These are phyloP conservation scores for Geotrichum aggregatum DNA, from an alignment of 1,139 yeast genomes.

Conservation along the genomic window DNA sequence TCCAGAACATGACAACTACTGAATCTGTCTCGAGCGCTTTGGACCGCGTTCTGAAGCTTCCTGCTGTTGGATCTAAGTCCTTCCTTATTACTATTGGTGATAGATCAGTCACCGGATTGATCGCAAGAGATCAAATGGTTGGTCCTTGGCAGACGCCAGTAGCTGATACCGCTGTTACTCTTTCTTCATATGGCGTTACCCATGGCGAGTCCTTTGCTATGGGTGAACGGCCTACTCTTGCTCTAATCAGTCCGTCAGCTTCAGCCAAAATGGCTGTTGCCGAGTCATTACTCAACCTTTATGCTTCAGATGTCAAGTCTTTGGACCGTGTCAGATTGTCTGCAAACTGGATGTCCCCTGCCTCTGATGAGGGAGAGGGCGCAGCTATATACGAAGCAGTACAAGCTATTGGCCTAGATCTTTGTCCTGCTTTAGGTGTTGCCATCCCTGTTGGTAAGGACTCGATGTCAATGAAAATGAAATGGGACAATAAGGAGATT, in stretches of 20 bases:
- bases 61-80: slow-evolving; percentile 92
- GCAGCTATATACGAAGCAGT: slow-evolving; percentile 94
- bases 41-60: slow-evolving; percentile 77
- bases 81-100: slow-evolving; percentile 97
- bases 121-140: slow-evolving; percentile 97
- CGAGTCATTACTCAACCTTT: slow-evolving; percentile 81
- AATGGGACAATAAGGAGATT: slow-evolving; percentile 80
- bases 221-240: slow-evolving; percentile 94
- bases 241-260: slow-evolving; percentile 85
- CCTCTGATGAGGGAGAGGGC: slow-evolving; percentile 94
- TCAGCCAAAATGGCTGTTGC: slow-evolving; percentile 98
- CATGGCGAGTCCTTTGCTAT: slow-evolving; percentile 97
- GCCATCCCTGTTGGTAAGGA: slow-evolving; percentile 98
- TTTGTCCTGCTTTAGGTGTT: slow-evolving; percentile 89
- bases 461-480: slow-evolving; percentile 99
- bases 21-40: slow-evolving; percentile 46
- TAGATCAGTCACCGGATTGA: slow-evolving; percentile 91
- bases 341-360: slow-evolving; percentile 99
- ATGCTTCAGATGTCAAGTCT: slow-evolving; percentile 82
- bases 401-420: slow-evolving; percentile 88
- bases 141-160: slow-evolving; percentile 99
- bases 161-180: slow-evolving; percentile 97
- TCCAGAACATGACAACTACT: slow-evolving; percentile 20
- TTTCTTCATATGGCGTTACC: slow-evolving; percentile 76
- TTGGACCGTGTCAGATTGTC: slow-evolving; percentile 77